Conservation (phyloP, 441 rosid genomes). For the Manihot esculenta region DNA sequence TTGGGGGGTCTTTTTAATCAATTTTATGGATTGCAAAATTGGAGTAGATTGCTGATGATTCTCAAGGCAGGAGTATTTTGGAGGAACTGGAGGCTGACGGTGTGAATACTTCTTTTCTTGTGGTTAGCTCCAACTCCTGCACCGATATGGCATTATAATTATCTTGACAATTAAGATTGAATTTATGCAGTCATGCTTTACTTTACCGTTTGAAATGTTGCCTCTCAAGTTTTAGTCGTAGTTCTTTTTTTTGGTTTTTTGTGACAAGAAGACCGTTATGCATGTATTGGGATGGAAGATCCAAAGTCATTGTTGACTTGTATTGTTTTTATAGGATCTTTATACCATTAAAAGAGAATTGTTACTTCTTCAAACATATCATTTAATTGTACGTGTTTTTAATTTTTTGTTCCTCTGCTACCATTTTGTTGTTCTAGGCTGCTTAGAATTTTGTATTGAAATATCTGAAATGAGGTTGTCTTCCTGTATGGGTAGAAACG, state of each 20-base stretch:
- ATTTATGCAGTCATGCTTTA: background rate
- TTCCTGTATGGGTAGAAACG: background rate
- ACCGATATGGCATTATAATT: background rate
- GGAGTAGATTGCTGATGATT: constrained; percentile 68
- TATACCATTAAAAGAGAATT: background rate
- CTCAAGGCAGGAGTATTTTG: constrained; percentile 62
- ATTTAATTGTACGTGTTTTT: too few relatives aligned
- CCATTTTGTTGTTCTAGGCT: too few relatives aligned
- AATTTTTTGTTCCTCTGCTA: too few relatives aligned
- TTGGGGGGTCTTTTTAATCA: background rate
- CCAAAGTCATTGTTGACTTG: background rate
- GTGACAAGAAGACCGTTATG: background rate
- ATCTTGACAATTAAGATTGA: background rate
- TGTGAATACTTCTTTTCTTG: constrained; percentile 69
- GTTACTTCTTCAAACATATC: background rate
- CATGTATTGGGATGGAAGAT: background rate
- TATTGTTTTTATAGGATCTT: background rate
- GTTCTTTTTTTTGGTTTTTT: background rate
- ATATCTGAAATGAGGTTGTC: background rate
- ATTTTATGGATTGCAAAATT: constrained; percentile 1
- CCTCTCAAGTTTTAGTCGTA: background rate
- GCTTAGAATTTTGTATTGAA: background rate
- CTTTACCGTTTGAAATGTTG: background rate
- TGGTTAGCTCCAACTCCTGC: constrained; percentile 41
- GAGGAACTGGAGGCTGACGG: constrained; percentile 77